Evolutionary conservation across 371 early-diverging fungal genomes (phyloP).

Genomic region (Circinella minor): DNA sequence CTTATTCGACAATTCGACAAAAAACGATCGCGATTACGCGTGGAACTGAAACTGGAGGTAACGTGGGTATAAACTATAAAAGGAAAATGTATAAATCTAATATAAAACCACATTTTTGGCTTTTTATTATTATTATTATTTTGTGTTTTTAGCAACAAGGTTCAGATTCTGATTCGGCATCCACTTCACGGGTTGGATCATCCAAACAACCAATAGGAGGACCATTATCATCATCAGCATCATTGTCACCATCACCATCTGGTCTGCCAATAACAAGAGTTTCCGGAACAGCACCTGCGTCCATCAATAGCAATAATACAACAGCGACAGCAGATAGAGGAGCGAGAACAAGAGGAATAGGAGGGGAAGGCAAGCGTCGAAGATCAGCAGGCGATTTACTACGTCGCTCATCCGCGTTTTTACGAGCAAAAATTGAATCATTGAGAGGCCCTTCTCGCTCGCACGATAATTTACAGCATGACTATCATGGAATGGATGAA

Average conservation of each 20-base stretch:
- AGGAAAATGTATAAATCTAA: constrained; percentile 14
- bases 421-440: constrained; percentile 45
- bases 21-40: constrained; percentile 35
- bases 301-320: not conserved
- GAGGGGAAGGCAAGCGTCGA: constrained; percentile 18
- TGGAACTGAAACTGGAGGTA: constrained; percentile 40
- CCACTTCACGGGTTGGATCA: constrained; percentile 1
- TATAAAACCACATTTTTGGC: not conserved
- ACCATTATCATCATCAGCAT: not conserved
- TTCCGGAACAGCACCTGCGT: not conserved
- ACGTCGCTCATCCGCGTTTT: constrained; percentile 47
- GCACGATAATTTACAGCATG: constrained; percentile 17
- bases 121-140: no score
- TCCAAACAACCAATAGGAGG: constrained; percentile 1
- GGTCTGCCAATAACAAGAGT: not conserved
- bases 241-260: not conserved
- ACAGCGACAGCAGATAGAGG: not conserved
- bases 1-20: constrained; percentile 47
- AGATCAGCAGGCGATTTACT: constrained; percentile 49
- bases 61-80: constrained; percentile 22
- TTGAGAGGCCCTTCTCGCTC: constrained; percentile 26
- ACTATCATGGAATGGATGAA: constrained; percentile 1
- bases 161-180: constrained; percentile 7
- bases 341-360: constrained; percentile 11
- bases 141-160: not conserved